A percentile compares a stretch with the other conserved stretches of the same genome.
Conservation (phyloP, 1,139 yeast species). For the Scheffersomyces titani region DNA sequence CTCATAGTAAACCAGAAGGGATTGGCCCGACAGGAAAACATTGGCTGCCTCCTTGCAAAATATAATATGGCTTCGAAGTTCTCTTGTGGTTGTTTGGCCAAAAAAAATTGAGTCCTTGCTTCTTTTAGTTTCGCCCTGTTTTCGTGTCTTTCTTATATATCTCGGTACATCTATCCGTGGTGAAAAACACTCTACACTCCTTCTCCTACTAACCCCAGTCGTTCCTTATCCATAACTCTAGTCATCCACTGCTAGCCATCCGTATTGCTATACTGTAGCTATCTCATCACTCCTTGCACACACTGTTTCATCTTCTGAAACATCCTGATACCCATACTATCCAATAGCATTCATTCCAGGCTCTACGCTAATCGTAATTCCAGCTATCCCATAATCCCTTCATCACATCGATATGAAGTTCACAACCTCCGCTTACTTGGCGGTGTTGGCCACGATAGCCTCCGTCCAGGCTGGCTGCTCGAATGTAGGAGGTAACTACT, state of each 20-base stretch:
- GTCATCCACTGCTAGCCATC: not conserved
- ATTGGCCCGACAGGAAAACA: not conserved
- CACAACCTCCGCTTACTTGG: constrained; percentile 22
- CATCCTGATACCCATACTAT: not conserved
- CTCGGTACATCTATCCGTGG: not conserved
- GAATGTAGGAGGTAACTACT: constrained; percentile 71
- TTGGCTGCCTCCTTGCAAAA: not conserved
- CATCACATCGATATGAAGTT: constrained; percentile 18
- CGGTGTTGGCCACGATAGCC: constrained; percentile 27
- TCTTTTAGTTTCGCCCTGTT: not conserved
- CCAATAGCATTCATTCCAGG: not conserved
- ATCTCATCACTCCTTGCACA: not conserved
- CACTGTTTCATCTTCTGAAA: not conserved
- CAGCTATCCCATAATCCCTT: not conserved
- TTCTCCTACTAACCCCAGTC: not conserved
- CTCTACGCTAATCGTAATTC: too few species aligned
- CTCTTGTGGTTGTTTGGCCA: not conserved
- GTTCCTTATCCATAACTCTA: not conserved
- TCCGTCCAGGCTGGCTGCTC: constrained; percentile 43
- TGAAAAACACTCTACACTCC: not conserved
- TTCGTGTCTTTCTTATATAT: not conserved
- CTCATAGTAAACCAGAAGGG: not conserved
- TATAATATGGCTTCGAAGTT: not conserved
- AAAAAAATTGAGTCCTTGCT: not conserved
- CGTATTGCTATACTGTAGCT: not conserved